A percentile compares a stretch with the other conserved stretches of the same genome.
Conservation (phyloP, 225 moss, liverwort and hornwort genomes). For the Polytrichum formosum region DNA sequence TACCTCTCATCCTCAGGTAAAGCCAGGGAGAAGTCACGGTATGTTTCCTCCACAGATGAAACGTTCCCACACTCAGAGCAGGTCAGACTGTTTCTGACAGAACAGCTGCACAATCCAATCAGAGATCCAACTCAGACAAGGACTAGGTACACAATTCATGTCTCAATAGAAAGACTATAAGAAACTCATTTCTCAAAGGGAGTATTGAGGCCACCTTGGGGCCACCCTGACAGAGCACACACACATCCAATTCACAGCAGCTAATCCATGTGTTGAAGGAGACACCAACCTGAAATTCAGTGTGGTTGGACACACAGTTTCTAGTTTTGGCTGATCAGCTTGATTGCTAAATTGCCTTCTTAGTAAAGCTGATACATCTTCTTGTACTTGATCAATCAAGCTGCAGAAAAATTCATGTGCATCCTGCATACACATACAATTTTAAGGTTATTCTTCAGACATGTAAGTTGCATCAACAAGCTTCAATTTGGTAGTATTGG, state of each 20-base stretch:
- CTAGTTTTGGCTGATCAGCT: conserved; percentile 37
- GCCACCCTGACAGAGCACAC: no score
- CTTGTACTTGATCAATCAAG: conserved; percentile 57
- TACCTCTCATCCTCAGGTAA: conserved; percentile 62
- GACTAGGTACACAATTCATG: no score
- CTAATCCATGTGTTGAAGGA: neutral
- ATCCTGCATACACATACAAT: conserved; percentile 24
- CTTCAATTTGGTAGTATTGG: no score
- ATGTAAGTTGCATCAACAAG: no score
- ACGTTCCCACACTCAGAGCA: conserved; percentile 47
- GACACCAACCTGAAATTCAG: conserved; percentile 50
- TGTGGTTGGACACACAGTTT: conserved; percentile 49
- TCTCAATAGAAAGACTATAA: no score
- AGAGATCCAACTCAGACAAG: neutral
- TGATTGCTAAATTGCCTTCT: conserved; percentile 22
- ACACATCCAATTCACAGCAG: no score
- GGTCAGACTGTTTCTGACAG: conserved; percentile 49
- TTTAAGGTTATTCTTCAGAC: neutral
- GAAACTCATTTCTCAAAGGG: no score
- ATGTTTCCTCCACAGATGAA: conserved; percentile 44
- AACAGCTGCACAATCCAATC: conserved; percentile 36
- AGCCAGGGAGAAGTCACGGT: conserved; percentile 55
- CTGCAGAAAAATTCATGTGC: conserved; percentile 65
- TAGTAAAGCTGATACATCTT: conserved; percentile 40
- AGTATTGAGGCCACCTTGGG: no score